Conservation (phyloP, 2,329 filamentous ascomycete species). For the Podosphaera xanthii region DNA sequence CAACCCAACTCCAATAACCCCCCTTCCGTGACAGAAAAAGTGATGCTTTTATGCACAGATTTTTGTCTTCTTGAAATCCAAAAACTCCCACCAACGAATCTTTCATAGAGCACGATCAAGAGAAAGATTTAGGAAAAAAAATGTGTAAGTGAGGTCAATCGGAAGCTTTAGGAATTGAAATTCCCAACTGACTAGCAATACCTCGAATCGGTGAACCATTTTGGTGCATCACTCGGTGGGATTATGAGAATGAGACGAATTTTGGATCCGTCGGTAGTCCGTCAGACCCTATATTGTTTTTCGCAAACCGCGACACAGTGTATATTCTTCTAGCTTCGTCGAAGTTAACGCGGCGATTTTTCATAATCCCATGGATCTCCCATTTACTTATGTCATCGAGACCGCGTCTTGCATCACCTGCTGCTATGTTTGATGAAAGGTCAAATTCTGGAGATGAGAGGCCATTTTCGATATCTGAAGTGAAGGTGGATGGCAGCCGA, state of each 20-base stretch:
- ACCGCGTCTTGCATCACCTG: constrained; percentile 56
- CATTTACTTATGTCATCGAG: constrained; percentile 61
- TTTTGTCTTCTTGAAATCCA: no score
- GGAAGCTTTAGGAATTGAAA: no score
- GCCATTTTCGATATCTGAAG: constrained; percentile 68
- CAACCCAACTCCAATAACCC: no score
- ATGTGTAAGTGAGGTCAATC: no score
- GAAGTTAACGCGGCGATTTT: constrained; percentile 56
- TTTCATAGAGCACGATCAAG: no score
- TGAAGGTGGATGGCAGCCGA: constrained; percentile 54
- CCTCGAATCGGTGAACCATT: neutral
- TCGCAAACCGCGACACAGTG: constrained; percentile 67
- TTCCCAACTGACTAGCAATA: no score
- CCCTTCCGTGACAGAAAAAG: no score
- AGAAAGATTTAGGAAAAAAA: no score
- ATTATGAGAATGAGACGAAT: constrained; percentile 58
- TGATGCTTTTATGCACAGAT: no score
- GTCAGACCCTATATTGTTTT: constrained; percentile 72
- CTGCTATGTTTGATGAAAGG: constrained; percentile 54
- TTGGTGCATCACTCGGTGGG: neutral
- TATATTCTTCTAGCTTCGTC: constrained; percentile 76
- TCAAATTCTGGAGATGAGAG: constrained; percentile 69
- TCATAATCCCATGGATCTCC: constrained; percentile 81
- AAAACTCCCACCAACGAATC: no score
- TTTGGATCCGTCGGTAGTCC: constrained; percentile 78